Percentiles rank a stretch among this genome's conserved stretches.
These are phyloP conservation scores for Cucurbita moschata DNA, from an alignment of 306 rosid species.

Conservation along the genomic window DNA sequence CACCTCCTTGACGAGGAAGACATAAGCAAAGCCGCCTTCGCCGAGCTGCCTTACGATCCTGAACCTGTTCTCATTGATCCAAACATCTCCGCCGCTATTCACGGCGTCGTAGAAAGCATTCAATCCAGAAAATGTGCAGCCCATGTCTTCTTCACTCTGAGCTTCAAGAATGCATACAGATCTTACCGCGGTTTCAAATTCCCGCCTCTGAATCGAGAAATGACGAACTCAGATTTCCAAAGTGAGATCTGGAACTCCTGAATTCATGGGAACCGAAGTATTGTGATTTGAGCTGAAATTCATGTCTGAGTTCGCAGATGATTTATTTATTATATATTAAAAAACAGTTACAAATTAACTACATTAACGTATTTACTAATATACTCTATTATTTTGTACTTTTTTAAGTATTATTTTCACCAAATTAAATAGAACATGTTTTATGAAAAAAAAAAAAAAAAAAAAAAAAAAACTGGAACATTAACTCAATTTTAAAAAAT, in stretches of 20 bases:
- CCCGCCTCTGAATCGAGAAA: not conserved
- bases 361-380: not conserved
- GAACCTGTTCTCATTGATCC: slow-evolving; percentile 97
- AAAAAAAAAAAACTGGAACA: no score
- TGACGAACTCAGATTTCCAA: not conserved
- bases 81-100: slow-evolving; percentile 84
- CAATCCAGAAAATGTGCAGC: slow-evolving; percentile 87
- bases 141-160: slow-evolving; percentile 30
- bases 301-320: not conserved
- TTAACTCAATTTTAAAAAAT: no score
- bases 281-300: not conserved
- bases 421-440: not conserved
- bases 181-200: not conserved
- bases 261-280: not conserved
- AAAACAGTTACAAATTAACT: not conserved
- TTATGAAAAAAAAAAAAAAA: no score
- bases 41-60: slow-evolving; percentile 86
- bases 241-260: slow-evolving; percentile 1
- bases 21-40: slow-evolving; percentile 94
- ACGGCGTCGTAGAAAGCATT: slow-evolving; percentile 81
- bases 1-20: slow-evolving; percentile 68
- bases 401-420: not conserved
- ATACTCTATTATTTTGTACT: not conserved
- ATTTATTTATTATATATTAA: not conserved
- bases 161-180: not conserved